These are phyloP conservation scores for Cercospora beticola DNA, from an alignment of 2,329 filamentous ascomycete genomes.

Conservation along the genomic window DNA sequence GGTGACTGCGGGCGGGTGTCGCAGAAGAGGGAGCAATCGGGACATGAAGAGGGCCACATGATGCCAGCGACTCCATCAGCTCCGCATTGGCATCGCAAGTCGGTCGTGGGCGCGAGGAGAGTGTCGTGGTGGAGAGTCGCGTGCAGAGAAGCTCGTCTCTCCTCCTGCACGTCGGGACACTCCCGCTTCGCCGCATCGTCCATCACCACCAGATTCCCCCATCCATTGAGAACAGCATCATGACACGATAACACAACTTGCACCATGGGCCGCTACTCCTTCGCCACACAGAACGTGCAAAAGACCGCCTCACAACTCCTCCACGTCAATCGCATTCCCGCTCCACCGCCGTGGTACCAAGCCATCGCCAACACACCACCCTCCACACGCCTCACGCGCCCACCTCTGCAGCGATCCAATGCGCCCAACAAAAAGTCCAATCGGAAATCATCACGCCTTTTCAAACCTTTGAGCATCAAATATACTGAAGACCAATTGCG, in stretches of 20 bases:
- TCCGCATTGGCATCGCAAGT: slow-evolving; percentile 22
- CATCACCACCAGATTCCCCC: not conserved
- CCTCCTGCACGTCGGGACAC: not conserved
- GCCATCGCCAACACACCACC: slow-evolving; percentile 60
- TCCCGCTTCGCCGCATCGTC: slow-evolving; percentile 8
- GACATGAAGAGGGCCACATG: slow-evolving; percentile 66
- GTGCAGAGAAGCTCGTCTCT: not conserved
- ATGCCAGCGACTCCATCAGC: slow-evolving; percentile 26
- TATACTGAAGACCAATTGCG: slow-evolving; percentile 85
- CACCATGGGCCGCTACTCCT: slow-evolving; percentile 54
- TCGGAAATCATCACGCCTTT: slow-evolving; percentile 73
- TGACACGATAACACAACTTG: slow-evolving; percentile 4
- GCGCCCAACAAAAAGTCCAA: slow-evolving; percentile 48
- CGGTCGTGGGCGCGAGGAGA: not conserved
- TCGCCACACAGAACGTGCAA: slow-evolving; percentile 54
- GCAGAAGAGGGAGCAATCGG: slow-evolving; percentile 57
- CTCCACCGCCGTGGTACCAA: slow-evolving; percentile 57
- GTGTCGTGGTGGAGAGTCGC: not conserved
- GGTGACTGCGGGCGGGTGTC: slow-evolving; percentile 45
- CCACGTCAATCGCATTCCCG: slow-evolving; percentile 43
- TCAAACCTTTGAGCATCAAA: slow-evolving; percentile 71
- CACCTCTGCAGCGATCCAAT: slow-evolving; percentile 47
- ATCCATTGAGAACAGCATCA: not conserved
- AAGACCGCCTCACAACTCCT: slow-evolving; percentile 53
- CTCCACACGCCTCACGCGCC: slow-evolving; percentile 59